Conservation (phyloP, 352 stramenopile genomes). For the Plasmopara viticola region DNA sequence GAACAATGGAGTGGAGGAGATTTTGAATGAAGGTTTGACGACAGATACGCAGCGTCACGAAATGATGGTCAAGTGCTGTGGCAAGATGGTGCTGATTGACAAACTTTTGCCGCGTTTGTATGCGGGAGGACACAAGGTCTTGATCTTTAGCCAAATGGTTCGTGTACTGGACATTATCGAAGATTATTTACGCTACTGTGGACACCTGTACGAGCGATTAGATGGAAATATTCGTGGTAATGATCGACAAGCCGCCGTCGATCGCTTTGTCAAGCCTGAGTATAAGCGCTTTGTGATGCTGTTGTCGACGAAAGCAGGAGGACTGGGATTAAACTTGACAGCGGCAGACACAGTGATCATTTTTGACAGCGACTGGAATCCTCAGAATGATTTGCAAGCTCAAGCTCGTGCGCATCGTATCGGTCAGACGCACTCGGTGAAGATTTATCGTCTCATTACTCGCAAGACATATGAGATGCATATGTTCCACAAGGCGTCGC, state of each 20-base stretch:
- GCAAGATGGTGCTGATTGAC: slow-evolving; percentile 99
- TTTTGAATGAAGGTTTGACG: slow-evolving; percentile 71
- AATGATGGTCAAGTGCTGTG: slow-evolving; percentile 95
- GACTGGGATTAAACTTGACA: slow-evolving; percentile 89
- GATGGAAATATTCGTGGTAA: slow-evolving; percentile 95
- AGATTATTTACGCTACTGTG: slow-evolving; percentile 93
- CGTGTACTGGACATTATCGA: slow-evolving; percentile 99
- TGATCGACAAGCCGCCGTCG: slow-evolving; percentile 78
- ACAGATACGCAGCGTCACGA: slow-evolving; percentile 80
- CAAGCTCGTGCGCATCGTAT: slow-evolving; percentile 89
- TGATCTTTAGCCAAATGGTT: slow-evolving; percentile 99
- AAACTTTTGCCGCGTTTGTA: slow-evolving; percentile 97
- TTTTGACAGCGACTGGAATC: slow-evolving; percentile 98
- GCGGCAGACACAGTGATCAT: slow-evolving; percentile 96
- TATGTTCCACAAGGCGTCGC: slow-evolving; percentile 91
- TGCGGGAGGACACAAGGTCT: slow-evolving; percentile 94
- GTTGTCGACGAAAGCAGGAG: slow-evolving; percentile 96
- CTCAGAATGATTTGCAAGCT: slow-evolving; percentile 95
- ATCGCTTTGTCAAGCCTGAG: slow-evolving; percentile 86
- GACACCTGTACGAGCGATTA: slow-evolving; percentile 94
- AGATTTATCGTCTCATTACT: slow-evolving; percentile 87
- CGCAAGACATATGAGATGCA: slow-evolving; percentile 93
- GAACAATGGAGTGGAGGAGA: slow-evolving; percentile 90
- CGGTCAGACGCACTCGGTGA: slow-evolving; percentile 86
- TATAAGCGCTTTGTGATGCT: slow-evolving; percentile 97